phyloP scores from a whole-genome alignment of 192 early-diverging fungal genomes.

The Podila clonocystis region DNA sequence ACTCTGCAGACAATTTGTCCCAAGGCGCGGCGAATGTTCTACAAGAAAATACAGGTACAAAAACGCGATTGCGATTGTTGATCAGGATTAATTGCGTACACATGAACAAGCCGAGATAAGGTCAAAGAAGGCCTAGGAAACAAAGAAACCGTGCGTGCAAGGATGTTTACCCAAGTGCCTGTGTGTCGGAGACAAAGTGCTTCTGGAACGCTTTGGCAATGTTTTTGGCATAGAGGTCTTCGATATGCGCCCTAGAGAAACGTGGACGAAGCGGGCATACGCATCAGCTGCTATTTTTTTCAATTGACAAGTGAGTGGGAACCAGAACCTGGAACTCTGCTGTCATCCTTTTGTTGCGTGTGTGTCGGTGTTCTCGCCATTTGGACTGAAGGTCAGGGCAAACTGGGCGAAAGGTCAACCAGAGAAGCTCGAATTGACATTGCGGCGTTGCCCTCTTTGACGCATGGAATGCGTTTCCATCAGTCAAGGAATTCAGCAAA shows the following conservation, averaged over 20 bases:
- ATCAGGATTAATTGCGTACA: not conserved
- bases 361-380: too few species aligned
- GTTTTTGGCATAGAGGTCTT: slow-evolving; percentile 60
- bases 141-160: not conserved
- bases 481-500: too few species aligned
- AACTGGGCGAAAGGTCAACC: too few species aligned
- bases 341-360: too few species aligned
- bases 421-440: too few species aligned
- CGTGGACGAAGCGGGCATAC: not conserved
- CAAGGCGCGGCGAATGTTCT: slow-evolving; percentile 44
- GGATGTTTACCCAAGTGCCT: slow-evolving; percentile 53
- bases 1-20: slow-evolving; percentile 40
- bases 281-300: not conserved
- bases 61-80: not conserved
- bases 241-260: slow-evolving; percentile 54
- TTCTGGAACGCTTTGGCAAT: slow-evolving; percentile 58
- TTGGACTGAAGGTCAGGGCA: too few species aligned
- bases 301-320: not conserved
- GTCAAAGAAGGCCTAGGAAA: not conserved
- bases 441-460: too few species aligned
- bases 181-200: slow-evolving; percentile 52
- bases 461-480: too few species aligned
- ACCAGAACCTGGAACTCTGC: too few species aligned
- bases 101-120: not conserved
- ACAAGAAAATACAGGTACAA: not conserved